phyloP scores from a whole-genome alignment of 1,284 basidiomycete genomes.

The Microbotryum scabiosae region DNA sequence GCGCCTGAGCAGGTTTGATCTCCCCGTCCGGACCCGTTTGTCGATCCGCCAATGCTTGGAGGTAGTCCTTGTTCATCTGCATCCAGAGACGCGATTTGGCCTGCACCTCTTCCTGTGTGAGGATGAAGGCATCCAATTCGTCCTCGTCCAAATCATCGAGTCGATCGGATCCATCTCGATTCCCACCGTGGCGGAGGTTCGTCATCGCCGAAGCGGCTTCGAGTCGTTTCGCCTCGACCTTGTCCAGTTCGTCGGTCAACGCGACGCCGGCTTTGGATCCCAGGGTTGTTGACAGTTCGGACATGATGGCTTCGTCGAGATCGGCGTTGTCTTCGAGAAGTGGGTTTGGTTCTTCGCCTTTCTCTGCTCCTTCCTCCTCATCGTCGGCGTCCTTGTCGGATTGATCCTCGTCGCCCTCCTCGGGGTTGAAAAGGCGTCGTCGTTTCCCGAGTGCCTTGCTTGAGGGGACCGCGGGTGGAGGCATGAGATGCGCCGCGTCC shows the following conservation, averaged over 20 bases:
- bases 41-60: constrained; percentile 55
- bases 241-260: constrained; percentile 41
- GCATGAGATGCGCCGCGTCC: constrained; percentile 13
- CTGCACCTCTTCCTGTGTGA: constrained; percentile 75
- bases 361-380: constrained; percentile 26
- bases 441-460: constrained; percentile 21
- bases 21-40: constrained; percentile 49
- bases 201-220: constrained; percentile 11
- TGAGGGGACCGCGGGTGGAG: constrained; percentile 15
- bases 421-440: constrained; percentile 1
- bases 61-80: constrained; percentile 86
- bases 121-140: constrained; percentile 73
- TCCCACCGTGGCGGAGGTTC: constrained; percentile 11
- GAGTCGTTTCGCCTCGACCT: constrained; percentile 24
- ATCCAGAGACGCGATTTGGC: constrained; percentile 95
- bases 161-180: constrained; percentile 22
- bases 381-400: constrained; percentile 25
- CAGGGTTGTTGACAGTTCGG: constrained; percentile 49
- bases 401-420: not conserved
- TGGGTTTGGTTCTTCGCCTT: constrained; percentile 21
- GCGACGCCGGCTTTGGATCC: constrained; percentile 51
- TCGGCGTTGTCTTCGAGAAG: constrained; percentile 18
- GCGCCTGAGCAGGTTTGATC: constrained; percentile 52
- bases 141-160: constrained; percentile 79
- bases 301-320: constrained; percentile 37